Evolutionary conservation across 495 filamentous ascomycete genomes (phyloP).

Genomic region (Aspergillus bridgeri): DNA sequence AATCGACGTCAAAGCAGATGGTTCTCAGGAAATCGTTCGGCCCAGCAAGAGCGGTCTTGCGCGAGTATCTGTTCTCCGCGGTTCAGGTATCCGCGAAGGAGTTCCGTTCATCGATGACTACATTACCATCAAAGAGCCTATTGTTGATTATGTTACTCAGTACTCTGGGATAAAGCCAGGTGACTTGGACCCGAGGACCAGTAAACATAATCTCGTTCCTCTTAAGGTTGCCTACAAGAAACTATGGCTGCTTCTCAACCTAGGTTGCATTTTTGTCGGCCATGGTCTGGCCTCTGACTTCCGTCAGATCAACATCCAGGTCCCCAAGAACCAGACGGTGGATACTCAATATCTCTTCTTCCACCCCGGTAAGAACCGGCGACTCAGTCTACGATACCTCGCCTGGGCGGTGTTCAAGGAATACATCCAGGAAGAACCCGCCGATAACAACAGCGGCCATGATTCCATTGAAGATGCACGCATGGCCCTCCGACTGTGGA

Average conservation of each 20-base stretch:
- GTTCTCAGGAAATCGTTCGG: slow-evolving; percentile 77
- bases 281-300: slow-evolving; percentile 93
- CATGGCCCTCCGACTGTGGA: slow-evolving; percentile 84
- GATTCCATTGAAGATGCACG: slow-evolving; percentile 92
- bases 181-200: slow-evolving; percentile 72
- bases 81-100: slow-evolving; percentile 68
- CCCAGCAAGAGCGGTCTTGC: slow-evolving; percentile 83
- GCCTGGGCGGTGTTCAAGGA: slow-evolving; percentile 85
- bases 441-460: slow-evolving; percentile 53
- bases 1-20: slow-evolving; percentile 89
- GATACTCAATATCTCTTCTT: slow-evolving; percentile 91
- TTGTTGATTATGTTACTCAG: slow-evolving; percentile 93
- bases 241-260: slow-evolving; percentile 92
- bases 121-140: slow-evolving; percentile 80
- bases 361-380: slow-evolving; percentile 59
- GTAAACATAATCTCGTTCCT: slow-evolving; percentile 74
- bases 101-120: slow-evolving; percentile 96
- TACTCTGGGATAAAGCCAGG: slow-evolving; percentile 85
- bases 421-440: slow-evolving; percentile 78
- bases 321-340: slow-evolving; percentile 85
- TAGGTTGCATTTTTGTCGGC: slow-evolving; percentile 90
- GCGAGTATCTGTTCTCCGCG: slow-evolving; percentile 82
- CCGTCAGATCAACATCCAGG: slow-evolving; percentile 94
- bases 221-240: slow-evolving; percentile 96
- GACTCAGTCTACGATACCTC: slow-evolving; percentile 82